Evolutionary conservation across 257 asterid species (phyloP), one percentile per base, ranked within the genome.

Genomic region (Solanum chmielewskii): DNA sequence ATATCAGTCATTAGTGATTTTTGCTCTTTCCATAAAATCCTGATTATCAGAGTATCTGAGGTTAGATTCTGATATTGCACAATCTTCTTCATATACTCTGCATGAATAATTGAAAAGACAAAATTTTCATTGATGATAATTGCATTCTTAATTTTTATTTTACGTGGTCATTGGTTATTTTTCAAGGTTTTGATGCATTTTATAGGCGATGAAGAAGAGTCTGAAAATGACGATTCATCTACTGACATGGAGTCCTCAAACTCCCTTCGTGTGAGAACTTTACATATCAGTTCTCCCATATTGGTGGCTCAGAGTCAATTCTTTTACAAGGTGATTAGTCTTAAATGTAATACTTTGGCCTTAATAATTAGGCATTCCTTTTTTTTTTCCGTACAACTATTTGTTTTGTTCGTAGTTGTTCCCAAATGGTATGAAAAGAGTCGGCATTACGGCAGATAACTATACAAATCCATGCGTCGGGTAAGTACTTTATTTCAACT

Each of bases 231-330:
- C 80, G 92, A 90, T 60, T 76, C 92, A 86, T 86, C 92, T 29
- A 86, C 91, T 31, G 88, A 91, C 88, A 90, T 86, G 88, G 96
- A 93, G 74, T 86, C 84, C 77, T 86, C 92, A 16, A 87, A 86
- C 35, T 86, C 88, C 60, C 75, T 89, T 73, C 91, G 31, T 82
- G 93, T 94, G 64, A 92, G 90, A 92, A 93, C 93, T 35, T 62
- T 96, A 77, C 95, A 94, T 91, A 93, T 95, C 66, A 94, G 98
- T 92, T 95, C 99, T 83, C 98, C 98, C 76, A 94, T 96, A 85
- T 91, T 96, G 91, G 99, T 98, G 45, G 99, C 95, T 69, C 93
- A 92, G 88, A 96, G 99, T 86, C 95, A 93, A 6, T 94, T 93
- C 85, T 96, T 94, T 89, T 94, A 92, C 45, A 95, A 95, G 92